Evolutionary conservation across 257 asterid species (phyloP), one percentile per base, ranked within the genome.

Genomic region (Henckelia pumila): DNA sequence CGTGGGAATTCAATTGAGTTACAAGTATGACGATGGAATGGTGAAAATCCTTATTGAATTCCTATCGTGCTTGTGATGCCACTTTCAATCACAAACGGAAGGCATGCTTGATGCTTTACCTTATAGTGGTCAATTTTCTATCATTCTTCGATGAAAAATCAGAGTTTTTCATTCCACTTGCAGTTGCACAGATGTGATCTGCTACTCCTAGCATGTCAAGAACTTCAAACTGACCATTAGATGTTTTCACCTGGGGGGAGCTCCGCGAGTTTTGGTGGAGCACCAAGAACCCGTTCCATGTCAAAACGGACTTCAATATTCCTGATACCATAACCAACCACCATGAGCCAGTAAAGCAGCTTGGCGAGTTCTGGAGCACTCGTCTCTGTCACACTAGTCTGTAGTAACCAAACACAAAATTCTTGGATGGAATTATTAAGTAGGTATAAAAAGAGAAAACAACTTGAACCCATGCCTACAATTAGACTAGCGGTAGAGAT

Each of bases 331-430:
- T 94, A 94, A 37, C 99, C 99, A 75, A 94, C 99, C 79, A 94
- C 95, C 99, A 94, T 94, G 24, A 94, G 97, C 99, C 99, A 94
- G 77, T 82, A 94, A 56, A 94, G 97, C 64, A 91, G 86, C 77
- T 88, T 94, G 28, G 91, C 97, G 21, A 94, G 96, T 78, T 94
- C 99, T 3, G 88, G 83, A 6, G 95, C 91, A 73, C 92, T 82
- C 17, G 99, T 94, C 80, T 94, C 99, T 1, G 99, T 94, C 26
- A 84, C 82, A 44, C 92, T 91, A 50, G 96, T 84, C 99, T 94
- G 91, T 58, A 71, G 59, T 61, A 56, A 63, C 66, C 62, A 72
- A 61, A 16, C 37, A 61, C 49, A 37, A 47, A 56, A 29, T 65
- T 23, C 9, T 21, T 56, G 61, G 62, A 59, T 23, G 32, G 73